Evolutionary conservation across 805 yeast genomes (phyloP).

Genomic region (Suhomyces sp.): DNA sequence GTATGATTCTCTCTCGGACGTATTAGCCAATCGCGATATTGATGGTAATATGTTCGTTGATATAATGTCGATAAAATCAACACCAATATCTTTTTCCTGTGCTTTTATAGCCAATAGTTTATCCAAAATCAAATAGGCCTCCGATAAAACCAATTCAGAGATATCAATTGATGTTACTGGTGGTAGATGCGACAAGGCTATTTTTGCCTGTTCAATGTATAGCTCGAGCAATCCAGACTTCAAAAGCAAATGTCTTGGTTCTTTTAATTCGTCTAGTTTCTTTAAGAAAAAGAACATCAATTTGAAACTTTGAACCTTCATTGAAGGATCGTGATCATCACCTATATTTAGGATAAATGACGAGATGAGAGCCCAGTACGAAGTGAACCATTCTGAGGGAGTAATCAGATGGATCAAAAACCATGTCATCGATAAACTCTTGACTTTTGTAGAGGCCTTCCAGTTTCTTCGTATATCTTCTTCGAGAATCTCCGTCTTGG

Average conservation of each 20-base stretch:
- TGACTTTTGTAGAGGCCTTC: constrained; percentile 24
- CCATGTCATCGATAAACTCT: constrained; percentile 27
- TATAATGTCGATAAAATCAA: constrained; percentile 20
- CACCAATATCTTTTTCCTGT: not conserved
- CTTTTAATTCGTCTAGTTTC: not conserved
- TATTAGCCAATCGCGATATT: constrained; percentile 20
- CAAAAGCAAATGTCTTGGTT: constrained; percentile 11
- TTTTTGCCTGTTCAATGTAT: constrained; percentile 24
- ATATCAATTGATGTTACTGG: constrained; percentile 22
- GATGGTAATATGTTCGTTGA: constrained; percentile 22
- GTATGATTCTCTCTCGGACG: constrained; percentile 12
- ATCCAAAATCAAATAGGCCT: constrained; percentile 23
- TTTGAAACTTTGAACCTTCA: constrained; percentile 26
- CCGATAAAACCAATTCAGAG: constrained; percentile 19
- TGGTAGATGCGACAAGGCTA: constrained; percentile 30
- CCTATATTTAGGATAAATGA: constrained; percentile 35
- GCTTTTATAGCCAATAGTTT: constrained; percentile 11
- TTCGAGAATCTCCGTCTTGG: constrained; percentile 17
- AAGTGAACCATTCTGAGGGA: constrained; percentile 8
- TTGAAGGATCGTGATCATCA: constrained; percentile 31
- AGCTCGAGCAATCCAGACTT: constrained; percentile 28
- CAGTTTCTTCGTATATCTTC: constrained; percentile 27
- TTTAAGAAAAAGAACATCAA: constrained; percentile 17
- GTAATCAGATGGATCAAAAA: constrained; percentile 15
- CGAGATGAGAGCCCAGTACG: constrained; percentile 26